Percentiles rank a stretch among this genome's conserved stretches.
These are phyloP conservation scores for Trifolium subterraneum DNA, from an alignment of 306 rosid genomes.

Conservation along the genomic window DNA sequence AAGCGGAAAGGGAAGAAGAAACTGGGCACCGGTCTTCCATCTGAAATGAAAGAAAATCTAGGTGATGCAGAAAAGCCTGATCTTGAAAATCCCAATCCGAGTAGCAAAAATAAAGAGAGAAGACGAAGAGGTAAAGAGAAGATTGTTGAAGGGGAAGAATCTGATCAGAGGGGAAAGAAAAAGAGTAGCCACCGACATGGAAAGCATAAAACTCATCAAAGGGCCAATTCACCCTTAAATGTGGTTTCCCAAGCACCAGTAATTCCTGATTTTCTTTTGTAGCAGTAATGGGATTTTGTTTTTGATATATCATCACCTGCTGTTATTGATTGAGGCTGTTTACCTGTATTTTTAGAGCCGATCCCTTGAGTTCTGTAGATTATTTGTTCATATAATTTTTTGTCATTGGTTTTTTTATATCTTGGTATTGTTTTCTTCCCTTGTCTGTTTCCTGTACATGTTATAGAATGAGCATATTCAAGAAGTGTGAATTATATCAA, in stretches of 20 bases:
- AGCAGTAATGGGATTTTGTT: conserved; percentile 45
- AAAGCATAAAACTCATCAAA: conserved; percentile 69
- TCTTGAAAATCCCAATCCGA: conserved; percentile 52
- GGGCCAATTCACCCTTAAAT: conserved; percentile 62
- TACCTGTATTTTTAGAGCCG: conserved; percentile 42
- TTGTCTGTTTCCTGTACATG: conserved; percentile 38
- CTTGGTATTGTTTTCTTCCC: conserved; percentile 13
- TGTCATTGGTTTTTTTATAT: conserved; percentile 41
- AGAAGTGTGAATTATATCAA: conserved; percentile 35
- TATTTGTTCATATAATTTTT: conserved; percentile 33
- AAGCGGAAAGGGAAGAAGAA: conserved; percentile 78
- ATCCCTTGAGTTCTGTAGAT: conserved; percentile 52
- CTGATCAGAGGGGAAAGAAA: conserved; percentile 60
- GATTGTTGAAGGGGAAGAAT: conserved; percentile 57
- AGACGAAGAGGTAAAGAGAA: conserved; percentile 61
- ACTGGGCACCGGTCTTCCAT: conserved; percentile 44
- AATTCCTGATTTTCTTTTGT: conserved; percentile 93
- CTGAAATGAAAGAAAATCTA: conserved; percentile 61
- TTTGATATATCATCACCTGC: conserved; percentile 38
- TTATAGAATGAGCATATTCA: conserved; percentile 40
- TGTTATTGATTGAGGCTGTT: conserved; percentile 47
- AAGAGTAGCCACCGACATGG: conserved; percentile 66
- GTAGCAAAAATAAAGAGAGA: conserved; percentile 72
- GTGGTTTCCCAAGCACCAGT: conserved; percentile 70
- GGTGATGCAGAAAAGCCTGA: conserved; percentile 58